Evolutionary conservation across 1,284 basidiomycete genomes (phyloP).

Genomic region (Caloboletus firmus): DNA sequence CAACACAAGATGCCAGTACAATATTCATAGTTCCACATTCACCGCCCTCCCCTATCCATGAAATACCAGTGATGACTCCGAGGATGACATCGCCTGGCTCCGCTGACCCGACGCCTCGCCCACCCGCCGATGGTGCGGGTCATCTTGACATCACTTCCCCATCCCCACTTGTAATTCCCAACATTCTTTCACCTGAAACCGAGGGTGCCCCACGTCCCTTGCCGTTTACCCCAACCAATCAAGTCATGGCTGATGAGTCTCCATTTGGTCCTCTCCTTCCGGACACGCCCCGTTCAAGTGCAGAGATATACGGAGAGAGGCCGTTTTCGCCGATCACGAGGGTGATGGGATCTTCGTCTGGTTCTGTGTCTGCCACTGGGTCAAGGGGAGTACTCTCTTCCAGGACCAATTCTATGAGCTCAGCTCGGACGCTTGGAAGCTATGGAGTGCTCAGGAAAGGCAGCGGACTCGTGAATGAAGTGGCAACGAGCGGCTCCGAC

Average conservation of each 20-base stretch:
- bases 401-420: constrained; percentile 17
- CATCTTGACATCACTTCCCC: constrained; percentile 1
- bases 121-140: neutral
- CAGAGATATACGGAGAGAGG: constrained; percentile 30
- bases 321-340: constrained; percentile 31
- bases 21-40: neutral
- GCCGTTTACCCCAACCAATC: constrained; percentile 23
- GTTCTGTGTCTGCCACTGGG: neutral
- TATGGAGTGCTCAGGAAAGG: constrained; percentile 15
- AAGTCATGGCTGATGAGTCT: constrained; percentile 24
- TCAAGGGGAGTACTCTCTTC: constrained; percentile 10
- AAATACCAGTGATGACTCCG: constrained; percentile 2
- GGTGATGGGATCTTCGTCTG: constrained; percentile 22
- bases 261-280: constrained; percentile 34
- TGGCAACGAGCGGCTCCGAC: constrained; percentile 1
- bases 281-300: constrained; percentile 32
- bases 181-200: neutral
- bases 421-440: constrained; percentile 13
- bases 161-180: constrained; percentile 14
- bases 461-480: constrained; percentile 24
- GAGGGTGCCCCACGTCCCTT: constrained; percentile 7
- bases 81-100: neutral
- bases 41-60: neutral
- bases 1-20: constrained; percentile 5
- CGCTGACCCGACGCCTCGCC: neutral